These are phyloP conservation scores for Yarrowia sp. DNA, from an alignment of 805 yeast genomes.

Conservation along the genomic window DNA sequence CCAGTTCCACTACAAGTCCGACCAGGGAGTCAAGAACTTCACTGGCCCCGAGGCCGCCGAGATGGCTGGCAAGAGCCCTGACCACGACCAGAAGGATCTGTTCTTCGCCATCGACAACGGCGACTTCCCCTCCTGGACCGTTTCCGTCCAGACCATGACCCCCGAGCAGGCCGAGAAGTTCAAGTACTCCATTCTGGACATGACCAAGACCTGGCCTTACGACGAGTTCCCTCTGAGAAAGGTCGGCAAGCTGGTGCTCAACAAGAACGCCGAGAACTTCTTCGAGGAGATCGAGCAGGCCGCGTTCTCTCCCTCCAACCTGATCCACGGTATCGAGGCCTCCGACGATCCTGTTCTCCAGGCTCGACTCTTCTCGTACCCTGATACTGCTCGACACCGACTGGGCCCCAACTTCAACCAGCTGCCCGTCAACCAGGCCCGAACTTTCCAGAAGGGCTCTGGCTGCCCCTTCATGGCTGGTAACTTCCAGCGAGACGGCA, in stretches of 20 bases:
- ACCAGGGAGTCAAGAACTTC: slow-evolving; percentile 56
- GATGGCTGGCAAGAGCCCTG: slow-evolving; percentile 71
- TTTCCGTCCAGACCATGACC: slow-evolving; percentile 83
- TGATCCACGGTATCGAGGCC: slow-evolving; percentile 81
- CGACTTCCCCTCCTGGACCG: slow-evolving; percentile 80
- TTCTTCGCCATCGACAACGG: slow-evolving; percentile 76
- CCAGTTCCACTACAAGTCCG: slow-evolving; percentile 69
- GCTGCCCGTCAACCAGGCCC: slow-evolving; percentile 66
- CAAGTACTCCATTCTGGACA: slow-evolving; percentile 81
- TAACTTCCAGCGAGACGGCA: slow-evolving; percentile 23
- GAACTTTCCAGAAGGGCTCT: slow-evolving; percentile 10
- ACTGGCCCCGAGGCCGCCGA: slow-evolving; percentile 41
- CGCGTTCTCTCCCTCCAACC: slow-evolving; percentile 80
- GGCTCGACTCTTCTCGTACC: slow-evolving; percentile 75
- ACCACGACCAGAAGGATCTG: slow-evolving; percentile 75
- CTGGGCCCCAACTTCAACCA: slow-evolving; percentile 72
- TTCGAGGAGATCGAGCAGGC: slow-evolving; percentile 87
- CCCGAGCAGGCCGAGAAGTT: slow-evolving; percentile 70
- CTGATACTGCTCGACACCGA: slow-evolving; percentile 84
- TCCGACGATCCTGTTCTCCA: slow-evolving; percentile 84
- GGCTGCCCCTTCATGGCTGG: slow-evolving; percentile 23
- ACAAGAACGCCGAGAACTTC: slow-evolving; percentile 81
- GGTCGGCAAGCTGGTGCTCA: slow-evolving; percentile 74
- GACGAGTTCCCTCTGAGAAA: slow-evolving; percentile 79
- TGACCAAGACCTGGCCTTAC: slow-evolving; percentile 93